Conservation (phyloP, 148 eudicot genomes). For the Chenopodium formosanum region DNA sequence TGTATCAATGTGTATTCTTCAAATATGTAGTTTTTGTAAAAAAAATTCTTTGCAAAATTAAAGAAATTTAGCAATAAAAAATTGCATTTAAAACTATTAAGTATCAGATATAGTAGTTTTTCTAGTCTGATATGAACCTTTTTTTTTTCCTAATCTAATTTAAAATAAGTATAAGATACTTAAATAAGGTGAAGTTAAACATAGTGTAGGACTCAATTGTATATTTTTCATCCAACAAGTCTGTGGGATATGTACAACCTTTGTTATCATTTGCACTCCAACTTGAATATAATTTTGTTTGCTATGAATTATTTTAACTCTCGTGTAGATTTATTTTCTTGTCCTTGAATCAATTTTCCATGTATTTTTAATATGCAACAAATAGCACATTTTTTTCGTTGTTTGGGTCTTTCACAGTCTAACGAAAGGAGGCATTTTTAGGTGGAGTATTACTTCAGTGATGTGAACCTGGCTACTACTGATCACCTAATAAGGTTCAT, state of each 20-base stretch:
- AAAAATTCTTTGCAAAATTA: too few relatives aligned
- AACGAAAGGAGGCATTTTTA: slow-evolving; percentile 23
- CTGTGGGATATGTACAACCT: neutral
- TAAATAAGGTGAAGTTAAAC: too few relatives aligned
- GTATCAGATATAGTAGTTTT: too few relatives aligned
- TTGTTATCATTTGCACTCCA: neutral
- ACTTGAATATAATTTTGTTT: neutral
- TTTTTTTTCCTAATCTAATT: too few relatives aligned
- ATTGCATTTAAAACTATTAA: too few relatives aligned
- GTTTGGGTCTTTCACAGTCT: neutral
- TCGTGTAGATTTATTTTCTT: neutral
- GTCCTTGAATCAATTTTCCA: neutral
- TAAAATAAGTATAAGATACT: too few relatives aligned
- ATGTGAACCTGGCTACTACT: slow-evolving; percentile 93
- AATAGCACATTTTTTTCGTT: neutral
- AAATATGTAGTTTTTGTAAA: too few relatives aligned
- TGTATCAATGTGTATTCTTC: too few relatives aligned
- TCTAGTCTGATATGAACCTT: too few relatives aligned
- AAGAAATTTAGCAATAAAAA: too few relatives aligned
- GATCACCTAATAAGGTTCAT: slow-evolving; percentile 83
- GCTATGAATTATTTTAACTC: neutral
- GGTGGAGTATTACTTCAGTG: slow-evolving; percentile 99
- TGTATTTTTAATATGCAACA: neutral
- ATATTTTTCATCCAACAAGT: too few relatives aligned
- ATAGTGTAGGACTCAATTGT: too few relatives aligned